phyloP scores from a whole-genome alignment of 2,329 filamentous ascomycete species.

The Pestalotiopsis sp. region DNA sequence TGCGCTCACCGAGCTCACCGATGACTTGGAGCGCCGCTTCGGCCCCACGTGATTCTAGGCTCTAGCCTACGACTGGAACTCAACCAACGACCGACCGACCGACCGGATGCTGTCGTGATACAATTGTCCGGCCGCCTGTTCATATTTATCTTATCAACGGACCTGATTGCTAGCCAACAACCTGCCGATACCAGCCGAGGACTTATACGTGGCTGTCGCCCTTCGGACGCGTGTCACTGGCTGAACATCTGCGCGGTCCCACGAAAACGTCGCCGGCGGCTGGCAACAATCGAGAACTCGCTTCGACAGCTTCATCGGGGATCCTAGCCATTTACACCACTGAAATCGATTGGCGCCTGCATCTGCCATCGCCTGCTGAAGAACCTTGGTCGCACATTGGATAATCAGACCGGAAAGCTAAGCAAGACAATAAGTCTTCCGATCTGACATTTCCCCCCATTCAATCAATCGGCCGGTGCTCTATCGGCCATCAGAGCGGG shows the following conservation, averaged over 20 bases:
- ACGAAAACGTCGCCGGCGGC: not conserved
- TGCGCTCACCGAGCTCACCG: constrained; percentile 1
- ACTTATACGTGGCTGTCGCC: not conserved
- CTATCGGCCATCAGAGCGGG: not conserved
- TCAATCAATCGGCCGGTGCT: not conserved
- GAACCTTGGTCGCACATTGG: not conserved
- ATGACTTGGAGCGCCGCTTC: not conserved
- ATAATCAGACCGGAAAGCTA: not conserved
- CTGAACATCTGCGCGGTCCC: not conserved
- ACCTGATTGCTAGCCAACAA: not conserved
- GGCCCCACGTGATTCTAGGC: constrained; percentile 1
- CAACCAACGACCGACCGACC: not conserved
- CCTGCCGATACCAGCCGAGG: not conserved
- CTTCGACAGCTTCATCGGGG: not conserved
- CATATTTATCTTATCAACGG: not conserved
- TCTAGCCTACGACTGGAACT: not conserved
- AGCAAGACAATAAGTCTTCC: not conserved
- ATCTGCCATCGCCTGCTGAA: not conserved
- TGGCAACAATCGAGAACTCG: not conserved
- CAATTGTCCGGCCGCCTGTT: not conserved
- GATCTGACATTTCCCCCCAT: not conserved
- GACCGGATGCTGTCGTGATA: not conserved
- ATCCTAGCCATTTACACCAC: not conserved
- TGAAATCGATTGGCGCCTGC: not conserved
- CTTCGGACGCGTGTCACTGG: not conserved